Evolutionary conservation across 1,284 basidiomycete species (phyloP), one percentile per base, ranked within the genome.

Genomic region (Inonotus hispidus): DNA sequence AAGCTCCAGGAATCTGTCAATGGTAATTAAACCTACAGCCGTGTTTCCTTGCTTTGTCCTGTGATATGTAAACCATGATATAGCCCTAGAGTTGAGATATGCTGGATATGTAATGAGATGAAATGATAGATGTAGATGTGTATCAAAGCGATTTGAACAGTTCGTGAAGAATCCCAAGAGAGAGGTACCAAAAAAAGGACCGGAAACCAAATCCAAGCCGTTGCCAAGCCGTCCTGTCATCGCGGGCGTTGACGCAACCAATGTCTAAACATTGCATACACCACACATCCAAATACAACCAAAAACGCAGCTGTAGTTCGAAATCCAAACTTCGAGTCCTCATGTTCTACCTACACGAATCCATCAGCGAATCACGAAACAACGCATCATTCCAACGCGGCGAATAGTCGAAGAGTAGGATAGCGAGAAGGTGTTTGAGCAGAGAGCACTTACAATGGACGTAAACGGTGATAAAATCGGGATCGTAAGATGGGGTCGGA

Each of bases 381-480:
- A 13, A n/a, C 23, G 16, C 23, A 13, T 19, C 14, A 23, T 5
- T 2, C 25, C 27, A 29, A 10, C 1, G 16, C 6, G 2, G n/a
- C n/a, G 8, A n/a, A 43, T 4, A 7, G 41, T 1, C 4, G 19
- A n/a, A 16, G 1, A 43, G 16, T n/a, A 50, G n/a, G n/a, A n/a
- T n/a, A n/a, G n/a, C n/a, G n/a, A n/a, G n/a, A n/a, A n/a, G n/a
- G n/a, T n/a, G n/a, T n/a, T n/a, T n/a, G n/a, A 45, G 13, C 16
- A 32, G 7, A 35, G 8, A 14, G 25, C 4, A 57, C 62, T n/a
- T 46, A 63, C 62, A n/a, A 63, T 63, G 7, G 58, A 52, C 29
- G 62, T 63, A 21, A 63, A 63, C 29, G 58, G 62, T 11, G 62
- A 63, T n/a, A 63, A 41, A 49, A 63, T 54, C 7, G 61, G 58